Evolutionary conservation across 306 rosid species (phyloP).

Genomic region (Acacia melanoxylon): DNA sequence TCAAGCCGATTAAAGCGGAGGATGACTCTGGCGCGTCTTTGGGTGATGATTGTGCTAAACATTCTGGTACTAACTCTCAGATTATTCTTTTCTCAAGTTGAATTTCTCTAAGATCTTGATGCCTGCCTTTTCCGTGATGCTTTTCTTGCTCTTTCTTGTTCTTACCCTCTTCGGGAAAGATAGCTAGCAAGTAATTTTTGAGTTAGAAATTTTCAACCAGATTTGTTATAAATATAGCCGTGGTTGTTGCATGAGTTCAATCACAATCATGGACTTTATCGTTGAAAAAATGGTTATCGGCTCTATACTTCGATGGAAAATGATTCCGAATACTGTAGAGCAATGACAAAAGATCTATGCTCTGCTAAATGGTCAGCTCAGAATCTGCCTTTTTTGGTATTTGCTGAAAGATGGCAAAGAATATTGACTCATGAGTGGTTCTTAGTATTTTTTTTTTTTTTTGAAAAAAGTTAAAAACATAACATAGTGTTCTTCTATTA

Average conservation of each 20-base stretch:
- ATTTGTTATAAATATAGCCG: constrained; percentile 17
- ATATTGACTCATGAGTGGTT: constrained; percentile 8
- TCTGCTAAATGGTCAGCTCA: constrained; percentile 22
- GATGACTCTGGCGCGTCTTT: constrained; percentile 33
- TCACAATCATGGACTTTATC: constrained; percentile 19
- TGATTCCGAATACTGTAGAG: constrained; percentile 11
- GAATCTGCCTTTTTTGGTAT: neutral
- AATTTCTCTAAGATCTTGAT: constrained; percentile 28
- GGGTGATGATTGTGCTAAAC: constrained; percentile 14
- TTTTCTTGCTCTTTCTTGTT: neutral
- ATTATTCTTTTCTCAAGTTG: neutral
- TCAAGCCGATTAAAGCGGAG: constrained; percentile 48
- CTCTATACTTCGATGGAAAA: constrained; percentile 23
- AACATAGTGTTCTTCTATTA: neutral
- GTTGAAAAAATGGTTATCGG: neutral
- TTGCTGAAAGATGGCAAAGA: neutral
- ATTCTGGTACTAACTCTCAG: constrained; percentile 47
- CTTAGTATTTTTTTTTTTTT: neutral
- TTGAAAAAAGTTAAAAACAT: neutral
- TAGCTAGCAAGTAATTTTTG: neutral
- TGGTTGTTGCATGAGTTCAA: neutral
- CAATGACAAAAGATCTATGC: neutral
- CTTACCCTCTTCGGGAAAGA: neutral
- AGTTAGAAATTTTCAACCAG: constrained; percentile 11
- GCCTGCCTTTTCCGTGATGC: neutral